phyloP scores from a whole-genome alignment of 306 rosid genomes.

The Abrus pulchellus region DNA sequence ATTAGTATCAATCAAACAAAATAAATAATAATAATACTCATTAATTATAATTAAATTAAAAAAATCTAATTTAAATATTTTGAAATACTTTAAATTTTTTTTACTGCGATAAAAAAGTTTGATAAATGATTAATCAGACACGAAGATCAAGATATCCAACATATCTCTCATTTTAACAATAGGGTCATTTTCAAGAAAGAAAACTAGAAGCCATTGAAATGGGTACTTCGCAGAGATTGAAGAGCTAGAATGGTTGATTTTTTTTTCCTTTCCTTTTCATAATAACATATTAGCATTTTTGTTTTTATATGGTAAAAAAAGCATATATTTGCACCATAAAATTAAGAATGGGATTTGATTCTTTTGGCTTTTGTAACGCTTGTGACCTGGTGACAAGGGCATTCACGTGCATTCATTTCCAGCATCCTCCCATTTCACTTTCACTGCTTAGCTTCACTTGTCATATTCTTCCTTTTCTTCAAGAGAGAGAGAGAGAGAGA shows the following conservation, averaged over 20 bases:
- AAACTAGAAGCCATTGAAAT: background rate
- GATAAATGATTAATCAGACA: background rate
- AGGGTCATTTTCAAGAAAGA: background rate
- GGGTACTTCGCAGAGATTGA: background rate
- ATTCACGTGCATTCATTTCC: slow-evolving; percentile 49
- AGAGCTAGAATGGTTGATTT: background rate
- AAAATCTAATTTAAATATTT: too few species aligned
- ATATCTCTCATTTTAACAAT: background rate
- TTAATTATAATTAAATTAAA: too few species aligned
- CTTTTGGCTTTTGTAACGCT: background rate
- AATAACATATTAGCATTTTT: too few species aligned
- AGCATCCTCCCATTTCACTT: background rate
- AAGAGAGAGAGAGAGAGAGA: background rate
- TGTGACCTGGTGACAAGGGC: slow-evolving; percentile 3
- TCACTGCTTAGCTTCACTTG: slow-evolving; percentile 17
- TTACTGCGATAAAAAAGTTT: too few species aligned
- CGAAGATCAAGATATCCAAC: background rate
- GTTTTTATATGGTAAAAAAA: too few species aligned
- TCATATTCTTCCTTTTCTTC: slow-evolving; percentile 22
- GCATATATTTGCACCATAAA: background rate
- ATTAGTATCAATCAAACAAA: too few species aligned
- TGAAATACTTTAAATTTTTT: too few species aligned
- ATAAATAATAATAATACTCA: too few species aligned
- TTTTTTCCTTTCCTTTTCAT: too few species aligned
- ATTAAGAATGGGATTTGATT: slow-evolving; percentile 22